Base-by-base conservation (phyloP, 768 basidiomycete species). In the Mycena polygramma region DNA sequence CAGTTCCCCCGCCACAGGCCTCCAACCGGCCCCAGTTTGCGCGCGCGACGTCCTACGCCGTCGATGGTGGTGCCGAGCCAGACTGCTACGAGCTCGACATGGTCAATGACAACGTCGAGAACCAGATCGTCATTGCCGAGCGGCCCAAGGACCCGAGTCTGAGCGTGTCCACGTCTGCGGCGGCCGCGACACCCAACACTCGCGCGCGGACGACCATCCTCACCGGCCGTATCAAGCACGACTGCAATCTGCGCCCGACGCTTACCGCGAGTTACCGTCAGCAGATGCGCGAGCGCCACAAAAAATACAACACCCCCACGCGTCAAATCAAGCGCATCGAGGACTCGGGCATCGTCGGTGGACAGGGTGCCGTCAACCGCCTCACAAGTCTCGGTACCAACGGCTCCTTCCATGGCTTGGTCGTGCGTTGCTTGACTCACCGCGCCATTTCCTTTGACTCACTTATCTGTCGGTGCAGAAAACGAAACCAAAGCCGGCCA, bases 81-180 rank as follows among this genome's bases (percentile, higher is more conserved):
- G 92, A 93, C 75, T 88, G 90, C 79, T 98, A 95, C 81, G 94
- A 95, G 74, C 85, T 98, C 41, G 92, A 94, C 51, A 94, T 97
- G 89, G 90, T 95, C 51, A 92, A 94, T 71, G 92, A 94, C 71
- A 80, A 88, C 39, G 92, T 94, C 11, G 93, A 94, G 74, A 96
- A 96, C 81, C 92, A 95, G 79, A 87, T 94, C 66, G 93, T 95
- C 36, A 88, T 96, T 43, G 94, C 94, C 0, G 94, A 95, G 79
- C 89, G 91, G 61, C 91, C 91, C 26, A 95, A 94, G 75, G 92
- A 89, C 78, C 39, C 83, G 22, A 79, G 85, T 36, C 75, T 87
- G 67, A 79, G 79, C 66, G 52, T 72, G 17, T 76, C 82, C 8
- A 77, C 79, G 14, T 76, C 80, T 61, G 77, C 86, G 45, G 79